Evolutionary conservation across 2,329 filamentous ascomycete species (phyloP), one percentile per base, ranked within the genome.

Genomic region (Fusarium chaquense): DNA sequence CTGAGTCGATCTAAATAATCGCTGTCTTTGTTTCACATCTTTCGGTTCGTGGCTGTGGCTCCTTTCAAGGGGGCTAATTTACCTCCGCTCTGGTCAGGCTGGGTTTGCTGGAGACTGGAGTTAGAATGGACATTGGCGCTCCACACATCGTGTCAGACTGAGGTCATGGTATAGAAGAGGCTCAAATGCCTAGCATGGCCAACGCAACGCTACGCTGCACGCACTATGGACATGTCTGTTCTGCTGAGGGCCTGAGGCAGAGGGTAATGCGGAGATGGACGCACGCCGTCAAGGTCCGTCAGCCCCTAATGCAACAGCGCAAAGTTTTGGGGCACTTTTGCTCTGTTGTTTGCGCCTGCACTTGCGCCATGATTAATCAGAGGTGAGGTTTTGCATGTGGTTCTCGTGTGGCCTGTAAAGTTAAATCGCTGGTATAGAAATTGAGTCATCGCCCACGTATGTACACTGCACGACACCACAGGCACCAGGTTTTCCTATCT

Each of bases 91-190:
- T 59, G 62, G 67, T 70, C 57, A 32, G 46, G 55, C 64, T 70
- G 51, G 18, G 26, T 32, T 46, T 11, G 11, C 44, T 45, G 43
- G 44, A 30, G 59, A 51, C 38, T 70, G 58, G 67, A 67, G 58
- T 53, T 33, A 58, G 56, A 72, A 47, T 53, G 49, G 41, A 63
- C 59, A 62, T 66, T 61, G 22, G 50, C 50, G 56, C 60, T 73
- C 68, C 68, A 73, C 74, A 56, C 60, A 61, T 63, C 69, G 63
- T 72, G 69, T 73, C 71, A 73, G 71, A 65, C 62, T 70, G 70
- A 75, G 71, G 67, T 74, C 68, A 75, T 70, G 59, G 70, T 33
- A 28, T 69, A 18, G 43, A 65, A 43, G 66, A 67, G 72, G 56
- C 63, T 72, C 63, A 73, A 68, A 62, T 58, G 45, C 58, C 68